Evolutionary conservation across 2,329 filamentous ascomycete genomes (phyloP).

Genomic region (Akanthomyces uredinophilus): DNA sequence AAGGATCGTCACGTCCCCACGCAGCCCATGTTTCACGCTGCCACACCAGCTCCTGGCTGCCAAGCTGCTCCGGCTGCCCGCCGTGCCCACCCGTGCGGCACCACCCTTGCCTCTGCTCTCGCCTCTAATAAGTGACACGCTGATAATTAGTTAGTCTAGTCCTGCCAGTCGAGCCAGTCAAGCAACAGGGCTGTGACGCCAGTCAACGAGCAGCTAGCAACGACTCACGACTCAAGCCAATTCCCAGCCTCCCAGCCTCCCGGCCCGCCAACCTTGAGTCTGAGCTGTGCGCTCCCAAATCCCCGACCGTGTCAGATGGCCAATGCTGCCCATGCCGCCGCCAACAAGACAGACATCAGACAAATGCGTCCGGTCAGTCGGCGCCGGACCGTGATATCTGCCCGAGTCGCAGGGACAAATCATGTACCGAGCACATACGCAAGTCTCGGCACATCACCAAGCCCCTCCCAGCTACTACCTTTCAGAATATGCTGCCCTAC

Average conservation of each 20-base stretch:
- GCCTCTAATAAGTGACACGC: too few species aligned
- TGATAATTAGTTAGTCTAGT: too few species aligned
- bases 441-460: too few species aligned
- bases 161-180: background rate
- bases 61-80: background rate
- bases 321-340: background rate
- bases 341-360: background rate
- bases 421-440: too few species aligned
- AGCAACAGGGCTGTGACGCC: background rate
- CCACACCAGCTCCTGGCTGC: background rate
- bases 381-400: background rate
- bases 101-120: background rate
- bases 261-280: background rate
- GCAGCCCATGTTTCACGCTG: constrained; percentile 11
- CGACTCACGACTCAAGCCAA: background rate
- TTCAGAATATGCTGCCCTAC: background rate
- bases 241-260: background rate
- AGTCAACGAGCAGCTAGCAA: background rate
- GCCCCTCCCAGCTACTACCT: background rate
- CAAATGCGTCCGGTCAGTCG: background rate
- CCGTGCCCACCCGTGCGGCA: background rate
- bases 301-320: constrained; percentile 1
- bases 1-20: constrained; percentile 9
- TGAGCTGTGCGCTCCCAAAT: background rate
- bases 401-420: background rate